Evolutionary conservation across 345 rosid genomes (phyloP), one percentile per base, ranked within the genome.

Genomic region (Garcia nutans): DNA sequence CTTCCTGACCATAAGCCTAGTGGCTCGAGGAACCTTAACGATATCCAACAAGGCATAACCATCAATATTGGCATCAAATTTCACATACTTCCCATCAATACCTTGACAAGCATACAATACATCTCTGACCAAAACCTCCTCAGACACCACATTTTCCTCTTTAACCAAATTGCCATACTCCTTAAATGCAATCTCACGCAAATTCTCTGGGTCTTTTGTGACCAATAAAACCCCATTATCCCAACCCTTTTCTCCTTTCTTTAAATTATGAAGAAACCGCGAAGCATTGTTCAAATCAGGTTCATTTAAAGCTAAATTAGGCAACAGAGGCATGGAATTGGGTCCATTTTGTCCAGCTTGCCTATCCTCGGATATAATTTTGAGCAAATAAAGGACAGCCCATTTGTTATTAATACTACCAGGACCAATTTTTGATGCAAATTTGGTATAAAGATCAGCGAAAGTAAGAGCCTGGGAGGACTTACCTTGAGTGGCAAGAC

Each of bases 81-180:
- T 93, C 60, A 93, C 91, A 71, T 85, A 87, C 72, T 88, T 96
- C 31, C 99, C 99, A 84, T 96, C 98, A 78, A 96, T 92, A 8
- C 97, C 99, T 82, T 93, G 99, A 55, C 93, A 89, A 78, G 91
- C 96, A 60, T 93, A 93, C 85, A 96, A 79, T 74, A 96, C 93
- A 84, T 96, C 99, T 78, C 95, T 92, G 37, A 93, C 96, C 63
- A 95, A 70, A 72, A 86, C 89, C 89, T 90, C 97, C 85, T 96
- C 97, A 1, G 89, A 87, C 63, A 93, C 99, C 77, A 90, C 97
- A 77, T 85, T 93, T 85, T 96, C 99, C 78, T 93, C 93, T 80
- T 79, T 91, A 44, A 93, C 86, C 84, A 96, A 76, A 86, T 79
- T 78, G 1, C 74, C 86, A 74, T 83, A 93, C 86, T 91, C 97